These are phyloP conservation scores for Austroboletus novae-zelandiae DNA, from an alignment of 1,284 basidiomycete species.

Conservation along the genomic window DNA sequence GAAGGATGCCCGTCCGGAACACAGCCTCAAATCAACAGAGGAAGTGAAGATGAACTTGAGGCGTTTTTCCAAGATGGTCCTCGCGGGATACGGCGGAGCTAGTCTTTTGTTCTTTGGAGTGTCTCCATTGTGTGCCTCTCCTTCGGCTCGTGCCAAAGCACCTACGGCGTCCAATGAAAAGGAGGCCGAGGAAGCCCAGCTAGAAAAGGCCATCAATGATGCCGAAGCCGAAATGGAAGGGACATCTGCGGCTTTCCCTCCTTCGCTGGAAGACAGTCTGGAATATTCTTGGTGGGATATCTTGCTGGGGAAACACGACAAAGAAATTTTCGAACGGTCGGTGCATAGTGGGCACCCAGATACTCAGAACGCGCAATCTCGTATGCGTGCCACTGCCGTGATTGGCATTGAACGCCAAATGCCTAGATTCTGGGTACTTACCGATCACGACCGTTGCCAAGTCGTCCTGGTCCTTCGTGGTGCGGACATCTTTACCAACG, in stretches of 20 bases:
- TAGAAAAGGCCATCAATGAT: constrained; percentile 64
- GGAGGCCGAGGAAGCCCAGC: constrained; percentile 53
- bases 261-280: constrained; percentile 18
- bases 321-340: constrained; percentile 70
- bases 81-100: constrained; percentile 78
- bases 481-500: constrained; percentile 16
- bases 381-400: constrained; percentile 47
- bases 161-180: constrained; percentile 37
- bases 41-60: constrained; percentile 67
- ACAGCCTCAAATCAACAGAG: constrained; percentile 39
- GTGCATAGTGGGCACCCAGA: constrained; percentile 34
- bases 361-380: constrained; percentile 33
- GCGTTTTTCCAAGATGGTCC: constrained; percentile 73
- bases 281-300: constrained; percentile 80
- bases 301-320: constrained; percentile 70
- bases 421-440: constrained; percentile 80
- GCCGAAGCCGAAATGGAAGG: constrained; percentile 63
- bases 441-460: constrained; percentile 68
- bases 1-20: constrained; percentile 26
- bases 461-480: constrained; percentile 74
- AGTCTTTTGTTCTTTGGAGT: constrained; percentile 77
- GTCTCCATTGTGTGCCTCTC: constrained; percentile 40
- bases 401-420: constrained; percentile 68
- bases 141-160: constrained; percentile 26
- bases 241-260: constrained; percentile 34